phyloP scores from a whole-genome alignment of 805 yeast species.

The Metschnikowia cubensis region DNA sequence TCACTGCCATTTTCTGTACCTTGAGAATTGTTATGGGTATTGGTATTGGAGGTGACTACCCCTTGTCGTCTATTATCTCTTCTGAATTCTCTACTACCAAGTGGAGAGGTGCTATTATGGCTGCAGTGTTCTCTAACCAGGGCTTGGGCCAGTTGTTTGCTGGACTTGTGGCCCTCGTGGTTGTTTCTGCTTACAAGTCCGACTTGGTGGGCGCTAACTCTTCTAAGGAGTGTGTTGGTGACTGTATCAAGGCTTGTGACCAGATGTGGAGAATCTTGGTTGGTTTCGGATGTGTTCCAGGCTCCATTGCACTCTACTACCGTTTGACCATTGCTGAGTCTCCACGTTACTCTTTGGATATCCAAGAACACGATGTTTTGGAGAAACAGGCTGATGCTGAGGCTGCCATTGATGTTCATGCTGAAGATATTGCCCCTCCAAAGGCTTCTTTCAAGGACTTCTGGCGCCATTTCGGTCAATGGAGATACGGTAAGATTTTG shows the following conservation, averaged over 20 bases:
- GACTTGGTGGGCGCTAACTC: constrained; percentile 50
- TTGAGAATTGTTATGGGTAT: constrained; percentile 89
- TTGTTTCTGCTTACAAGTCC: constrained; percentile 73
- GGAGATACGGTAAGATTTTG: constrained; percentile 82
- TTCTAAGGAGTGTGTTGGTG: constrained; percentile 57
- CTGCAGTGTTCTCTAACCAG: constrained; percentile 93
- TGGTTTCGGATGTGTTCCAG: constrained; percentile 91
- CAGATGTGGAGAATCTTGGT: constrained; percentile 91
- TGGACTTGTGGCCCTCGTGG: constrained; percentile 75
- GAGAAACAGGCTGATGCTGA: constrained; percentile 51
- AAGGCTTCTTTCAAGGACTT: constrained; percentile 80
- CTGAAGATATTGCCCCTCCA: constrained; percentile 53
- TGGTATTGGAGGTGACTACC: constrained; percentile 97
- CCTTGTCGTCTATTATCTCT: constrained; percentile 87
- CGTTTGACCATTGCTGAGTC: constrained; percentile 94
- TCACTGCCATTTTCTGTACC: constrained; percentile 69
- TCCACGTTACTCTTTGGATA: constrained; percentile 85
- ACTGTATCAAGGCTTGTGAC: constrained; percentile 76
- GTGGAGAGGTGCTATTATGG: constrained; percentile 98
- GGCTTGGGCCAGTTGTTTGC: constrained; percentile 93
- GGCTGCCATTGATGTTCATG: constrained; percentile 36
- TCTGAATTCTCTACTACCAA: constrained; percentile 91
- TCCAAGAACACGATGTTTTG: constrained; percentile 54
- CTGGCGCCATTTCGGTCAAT: constrained; percentile 67
- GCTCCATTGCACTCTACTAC: constrained; percentile 76